Evolutionary conservation across 306 rosid species (phyloP), one percentile per base, ranked within the genome.

Genomic region (Pachyrhizus erosus): DNA sequence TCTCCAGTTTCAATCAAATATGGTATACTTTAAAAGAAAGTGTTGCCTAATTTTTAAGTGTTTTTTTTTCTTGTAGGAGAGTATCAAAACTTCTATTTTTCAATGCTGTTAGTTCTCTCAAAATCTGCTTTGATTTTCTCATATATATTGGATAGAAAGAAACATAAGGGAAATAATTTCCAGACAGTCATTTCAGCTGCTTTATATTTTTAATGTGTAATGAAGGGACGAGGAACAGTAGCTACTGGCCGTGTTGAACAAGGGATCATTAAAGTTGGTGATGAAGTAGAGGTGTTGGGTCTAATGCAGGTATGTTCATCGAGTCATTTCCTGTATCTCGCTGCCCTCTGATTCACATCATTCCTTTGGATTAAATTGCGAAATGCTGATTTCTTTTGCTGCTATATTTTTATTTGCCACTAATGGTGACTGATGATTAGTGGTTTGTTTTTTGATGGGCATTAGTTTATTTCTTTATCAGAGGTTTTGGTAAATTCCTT

Each of bases 181-280:
- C 23, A 5, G 27, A 73, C 61, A 42, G 43, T 73, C 66, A 48
- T 26, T 55, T 84, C 51, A 5, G 79, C 23, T 81, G 58, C 49
- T 21, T 78, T 24, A 70, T 70, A 12, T 45, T 31, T 79, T 60
- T 81, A 14, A 34, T 85, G 70, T 88, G 51, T 83, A 64, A 78
- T 80, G 68, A 84, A 96, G 98, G 99, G 99, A 10, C 98, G 99
- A 70, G 99, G 99, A 85, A 96, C 99, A 78, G 99, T 96, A 26
- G 97, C 98, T 72, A 96, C 98, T 76, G 99, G 99, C 42, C 97
- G 99, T 74, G 91, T 96, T 78, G 99, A 96, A 76, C 99, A 96
- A 85, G 98, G 99, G 27, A 68, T 83, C 45, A 82, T 96, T 46
- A 93, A 96, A 93, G 96, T 96, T 61, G 98, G 98, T 58, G 99